Evolutionary conservation across 371 early-diverging fungal species (phyloP), one percentile per base, ranked within the genome.

Genomic region (Dinochytrium kinnereticum): DNA sequence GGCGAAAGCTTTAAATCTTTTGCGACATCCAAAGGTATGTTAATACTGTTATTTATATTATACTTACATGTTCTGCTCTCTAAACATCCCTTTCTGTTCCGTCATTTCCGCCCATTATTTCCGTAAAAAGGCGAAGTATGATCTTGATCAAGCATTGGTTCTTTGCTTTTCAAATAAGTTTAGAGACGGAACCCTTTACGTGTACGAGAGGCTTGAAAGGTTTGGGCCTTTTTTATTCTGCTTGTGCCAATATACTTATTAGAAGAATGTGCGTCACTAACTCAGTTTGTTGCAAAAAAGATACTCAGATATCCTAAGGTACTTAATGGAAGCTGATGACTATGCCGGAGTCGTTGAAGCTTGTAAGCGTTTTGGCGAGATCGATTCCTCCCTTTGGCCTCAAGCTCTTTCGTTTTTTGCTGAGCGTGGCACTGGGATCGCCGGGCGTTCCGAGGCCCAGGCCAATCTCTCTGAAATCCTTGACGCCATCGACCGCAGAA

Each of bases 91-190:
- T n/a, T n/a, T n/a, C n/a, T n/a, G n/a, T n/a, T n/a, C n/a, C n/a
- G n/a, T n/a, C n/a, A n/a, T n/a, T n/a, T n/a, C n/a, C n/a, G n/a
- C n/a, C n/a, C n/a, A n/a, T n/a, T n/a, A n/a, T n/a, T n/a, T n/a
- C n/a, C n/a, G n/a, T n/a, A n/a, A n/a, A n/a, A n/a, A n/a, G 78
- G 82, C 94, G 1, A 82, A 82, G 0, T 95, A 95, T 76, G 97
- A 98, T 82, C 86, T 91, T 59, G 95, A 96, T 74, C 95, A 96
- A 38, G 95, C 96, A 0, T 80, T 96, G 40, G 91, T 96, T 1
- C 87, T 98, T 2, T 97, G 97, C 76, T 91, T 94, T 44, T 79
- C 91, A 64, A 89, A 92, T 61, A 80, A 88, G 1, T 96, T 95
- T 80, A 90, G 90, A 67, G 90, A 90, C 2, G 98, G 96, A 0